A percentile compares a stretch with the other conserved stretches of the same genome.
Conservation (phyloP, 345 rosid species). For the Gossypium stocksii region DNA sequence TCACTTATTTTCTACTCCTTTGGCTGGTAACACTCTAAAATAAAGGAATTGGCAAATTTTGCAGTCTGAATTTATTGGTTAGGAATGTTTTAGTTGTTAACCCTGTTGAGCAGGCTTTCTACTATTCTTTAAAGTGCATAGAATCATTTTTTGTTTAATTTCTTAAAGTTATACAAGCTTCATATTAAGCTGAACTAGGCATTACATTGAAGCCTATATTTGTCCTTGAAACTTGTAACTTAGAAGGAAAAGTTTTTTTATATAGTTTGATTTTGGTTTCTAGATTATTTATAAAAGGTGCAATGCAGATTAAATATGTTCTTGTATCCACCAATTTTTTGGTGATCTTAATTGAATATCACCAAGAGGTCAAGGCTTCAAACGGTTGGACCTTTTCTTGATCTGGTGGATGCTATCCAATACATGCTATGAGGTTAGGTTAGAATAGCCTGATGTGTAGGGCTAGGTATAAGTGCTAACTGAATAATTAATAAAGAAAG, state of each 20-base stretch:
- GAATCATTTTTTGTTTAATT: neutral
- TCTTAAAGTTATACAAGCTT: neutral
- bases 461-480: slow-evolving; percentile 4
- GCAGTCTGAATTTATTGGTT: neutral
- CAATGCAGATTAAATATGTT: slow-evolving; percentile 3
- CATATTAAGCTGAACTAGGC: neutral
- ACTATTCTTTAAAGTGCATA: neutral
- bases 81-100: neutral
- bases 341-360: neutral
- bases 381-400: neutral
- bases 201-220: neutral
- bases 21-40: neutral
- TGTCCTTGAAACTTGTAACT: neutral
- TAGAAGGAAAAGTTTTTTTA: neutral
- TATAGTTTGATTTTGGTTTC: slow-evolving; percentile 8
- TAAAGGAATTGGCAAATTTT: neutral
- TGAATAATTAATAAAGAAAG: neutral
- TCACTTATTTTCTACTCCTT: neutral
- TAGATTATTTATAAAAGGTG: neutral
- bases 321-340: neutral
- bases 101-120: neutral
- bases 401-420: slow-evolving; percentile 15
- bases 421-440: slow-evolving; percentile 8
- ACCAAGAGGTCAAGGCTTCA: slow-evolving; percentile 12
- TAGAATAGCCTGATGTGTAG: slow-evolving; percentile 11